A percentile compares a stretch with the other conserved stretches of the same genome.
Evolutionary conservation across 164 flowering plant species (phyloP).

Genomic region (Malania oleifera): DNA sequence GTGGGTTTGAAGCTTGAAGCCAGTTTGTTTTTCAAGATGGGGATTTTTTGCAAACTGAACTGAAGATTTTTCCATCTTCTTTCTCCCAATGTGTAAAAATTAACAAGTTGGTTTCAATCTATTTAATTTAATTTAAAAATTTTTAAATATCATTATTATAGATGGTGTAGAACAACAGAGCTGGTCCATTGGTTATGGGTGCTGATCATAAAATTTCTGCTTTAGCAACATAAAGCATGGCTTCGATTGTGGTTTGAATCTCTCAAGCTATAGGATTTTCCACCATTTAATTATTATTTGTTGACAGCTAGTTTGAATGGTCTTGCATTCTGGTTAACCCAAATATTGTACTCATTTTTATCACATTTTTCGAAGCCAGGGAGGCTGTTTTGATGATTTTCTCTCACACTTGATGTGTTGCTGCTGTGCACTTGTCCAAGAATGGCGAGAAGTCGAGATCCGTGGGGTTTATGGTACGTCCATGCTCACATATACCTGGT

Average conservation of each 20-base stretch:
- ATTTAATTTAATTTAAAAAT: no score
- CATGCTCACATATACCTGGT: neutral
- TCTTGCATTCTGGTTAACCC: neutral
- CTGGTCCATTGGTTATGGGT: neutral
- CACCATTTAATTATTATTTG: neutral
- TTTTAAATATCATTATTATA: no score
- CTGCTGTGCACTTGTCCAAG: constrained; percentile 98
- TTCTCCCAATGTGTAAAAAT: neutral
- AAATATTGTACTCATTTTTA: neutral
- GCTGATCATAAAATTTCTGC: neutral
- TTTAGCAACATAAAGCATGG: no score
- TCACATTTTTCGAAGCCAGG: constrained; percentile 41
- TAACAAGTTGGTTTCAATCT: no score
- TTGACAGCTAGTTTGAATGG: neutral
- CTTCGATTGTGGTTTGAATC: no score
- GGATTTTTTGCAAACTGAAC: no score
- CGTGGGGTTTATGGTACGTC: constrained; percentile 68
- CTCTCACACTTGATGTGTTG: constrained; percentile 95
- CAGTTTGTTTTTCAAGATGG: no score
- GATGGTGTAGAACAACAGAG: neutral
- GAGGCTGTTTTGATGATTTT: constrained; percentile 85
- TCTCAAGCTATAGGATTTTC: no score
- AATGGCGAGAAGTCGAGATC: constrained; percentile 97
- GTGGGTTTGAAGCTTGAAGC: no score
- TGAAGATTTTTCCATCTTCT: no score